Evolutionary conservation across 495 filamentous ascomycete species (phyloP), one percentile per base, ranked within the genome.

Genomic region (Tetracladium setigerum): DNA sequence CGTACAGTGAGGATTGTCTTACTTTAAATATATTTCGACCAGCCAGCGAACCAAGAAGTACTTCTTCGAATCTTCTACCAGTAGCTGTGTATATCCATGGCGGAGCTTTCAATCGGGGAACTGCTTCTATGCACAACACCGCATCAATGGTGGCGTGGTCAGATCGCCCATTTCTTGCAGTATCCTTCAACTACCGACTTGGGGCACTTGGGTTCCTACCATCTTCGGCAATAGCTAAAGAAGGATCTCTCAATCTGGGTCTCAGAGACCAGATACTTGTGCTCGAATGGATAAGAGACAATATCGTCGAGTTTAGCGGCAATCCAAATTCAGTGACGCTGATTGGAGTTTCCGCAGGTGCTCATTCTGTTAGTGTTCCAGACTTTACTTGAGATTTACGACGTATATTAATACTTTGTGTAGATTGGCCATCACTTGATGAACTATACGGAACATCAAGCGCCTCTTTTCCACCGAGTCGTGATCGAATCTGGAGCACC

Each of bases 111-210:
- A 79, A 75, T 44, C 52, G 44, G 22, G 74, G 74, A 2, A 48
- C 40, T 36, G 69, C 67, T 1, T 27, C 47, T 14, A 69, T 68
- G 43, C 57, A 72, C 17, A 66, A 71, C 46, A 70, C 77, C 63
- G 67, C 68, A 0, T 70, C 67, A 38, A 73, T 79, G 11, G 68
- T 76, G 0, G 69, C 76, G 11, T 84, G 63, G 68, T 71, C 53
- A 48, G 68, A 57, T 56, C 75, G 57, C 46, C 76, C 46, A 46
- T 66, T 82, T 33, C 67, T 87, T 14, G 61, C 77, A 15, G 66
- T 86, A 30, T 78, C 76, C 60, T 81, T 84, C 46, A 83, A 81
- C 58, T 89, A 89, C 52, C 76, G 84, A 2, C 62, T 87, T 15
- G 79, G 79, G 9, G 56, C 54, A 14, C 52, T 88, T 19, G 84